These are phyloP conservation scores for Mortierella sp. DNA, from an alignment of 371 early-diverging fungal species.

Conservation along the genomic window DNA sequence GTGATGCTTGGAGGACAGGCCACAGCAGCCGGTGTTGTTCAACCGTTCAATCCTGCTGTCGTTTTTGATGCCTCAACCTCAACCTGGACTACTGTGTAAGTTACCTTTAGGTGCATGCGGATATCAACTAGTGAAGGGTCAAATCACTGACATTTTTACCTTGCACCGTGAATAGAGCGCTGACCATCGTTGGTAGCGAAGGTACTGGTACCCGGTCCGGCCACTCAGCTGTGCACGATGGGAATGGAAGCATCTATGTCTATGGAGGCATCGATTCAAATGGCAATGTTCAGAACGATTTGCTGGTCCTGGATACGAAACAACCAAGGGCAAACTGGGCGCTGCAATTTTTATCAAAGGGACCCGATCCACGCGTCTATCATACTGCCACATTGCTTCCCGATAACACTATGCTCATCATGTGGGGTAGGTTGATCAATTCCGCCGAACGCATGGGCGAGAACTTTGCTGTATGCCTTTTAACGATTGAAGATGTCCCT, in stretches of 20 bases:
- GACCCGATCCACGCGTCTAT: too few species aligned
- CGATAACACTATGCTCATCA: too few species aligned
- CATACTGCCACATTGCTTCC: too few species aligned
- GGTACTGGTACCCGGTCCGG: slow-evolving; percentile 20
- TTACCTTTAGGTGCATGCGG: background rate
- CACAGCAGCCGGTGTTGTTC: background rate
- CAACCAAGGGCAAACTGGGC: background rate
- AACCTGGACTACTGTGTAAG: background rate
- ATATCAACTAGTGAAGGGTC: too few species aligned
- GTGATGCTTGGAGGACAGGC: slow-evolving; percentile 36
- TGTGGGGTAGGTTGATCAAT: too few species aligned
- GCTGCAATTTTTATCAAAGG: too few species aligned
- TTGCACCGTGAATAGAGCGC: background rate
- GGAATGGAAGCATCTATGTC: slow-evolving; percentile 17
- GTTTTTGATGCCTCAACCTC: slow-evolving; percentile 1
- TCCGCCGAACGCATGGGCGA: too few species aligned
- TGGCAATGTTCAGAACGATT: slow-evolving; percentile 7
- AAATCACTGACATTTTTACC: too few species aligned
- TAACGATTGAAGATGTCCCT: too few species aligned
- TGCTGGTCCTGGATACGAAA: slow-evolving; percentile 20
- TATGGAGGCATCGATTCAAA: slow-evolving; percentile 21
- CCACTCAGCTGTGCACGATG: slow-evolving; percentile 22
- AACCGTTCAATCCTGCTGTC: background rate
- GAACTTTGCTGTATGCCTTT: too few species aligned
- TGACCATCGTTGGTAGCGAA: too few species aligned